A percentile compares a stretch with the other conserved stretches of the same genome.
These are phyloP conservation scores for Talaromyces thailandensis DNA, from an alignment of 495 filamentous ascomycete species.

Conservation along the genomic window DNA sequence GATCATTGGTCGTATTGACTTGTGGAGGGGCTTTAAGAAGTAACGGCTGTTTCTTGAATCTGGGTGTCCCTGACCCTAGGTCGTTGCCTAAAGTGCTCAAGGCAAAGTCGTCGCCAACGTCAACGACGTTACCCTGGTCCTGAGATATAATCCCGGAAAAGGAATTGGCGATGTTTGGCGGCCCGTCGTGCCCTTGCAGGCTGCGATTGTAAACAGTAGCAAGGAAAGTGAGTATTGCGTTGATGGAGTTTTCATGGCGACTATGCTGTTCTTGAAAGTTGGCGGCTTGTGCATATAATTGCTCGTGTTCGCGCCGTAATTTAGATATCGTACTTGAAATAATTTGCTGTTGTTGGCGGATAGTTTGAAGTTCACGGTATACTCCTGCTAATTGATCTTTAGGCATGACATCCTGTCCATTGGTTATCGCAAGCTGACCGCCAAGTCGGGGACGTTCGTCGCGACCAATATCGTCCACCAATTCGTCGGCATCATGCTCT, in stretches of 20 bases:
- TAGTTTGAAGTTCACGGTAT: conserved; percentile 65
- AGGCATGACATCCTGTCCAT: conserved; percentile 41
- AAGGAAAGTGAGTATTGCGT: conserved; percentile 92
- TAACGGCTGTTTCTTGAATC: conserved; percentile 40
- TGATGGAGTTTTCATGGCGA: conserved; percentile 95
- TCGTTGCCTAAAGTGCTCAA: conserved; percentile 22
- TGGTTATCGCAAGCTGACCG: conserved; percentile 32
- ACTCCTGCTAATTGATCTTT: conserved; percentile 70
- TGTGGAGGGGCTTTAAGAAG: conserved; percentile 41
- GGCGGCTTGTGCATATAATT: conserved; percentile 80
- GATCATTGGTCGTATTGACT: conserved; percentile 18
- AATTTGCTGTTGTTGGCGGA: conserved; percentile 75
- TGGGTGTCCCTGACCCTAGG: conserved; percentile 23
- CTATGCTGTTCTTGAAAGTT: conserved; percentile 89
- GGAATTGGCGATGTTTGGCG: conserved; percentile 61
- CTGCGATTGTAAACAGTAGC: conserved; percentile 91
- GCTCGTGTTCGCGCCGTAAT: conserved; percentile 74
- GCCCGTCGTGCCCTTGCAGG: conserved; percentile 50
- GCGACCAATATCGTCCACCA: conserved; percentile 38
- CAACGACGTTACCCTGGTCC: conserved; percentile 60
- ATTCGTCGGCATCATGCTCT: conserved; percentile 66
- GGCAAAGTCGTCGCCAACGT: conserved; percentile 56
- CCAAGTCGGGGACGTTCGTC: conserved; percentile 29
- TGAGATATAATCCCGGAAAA: conserved; percentile 61
- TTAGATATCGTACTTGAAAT: conserved; percentile 74